Conservation (phyloP, 371 early-diverging fungal genomes). For the Syncephalis plumigaleata region DNA sequence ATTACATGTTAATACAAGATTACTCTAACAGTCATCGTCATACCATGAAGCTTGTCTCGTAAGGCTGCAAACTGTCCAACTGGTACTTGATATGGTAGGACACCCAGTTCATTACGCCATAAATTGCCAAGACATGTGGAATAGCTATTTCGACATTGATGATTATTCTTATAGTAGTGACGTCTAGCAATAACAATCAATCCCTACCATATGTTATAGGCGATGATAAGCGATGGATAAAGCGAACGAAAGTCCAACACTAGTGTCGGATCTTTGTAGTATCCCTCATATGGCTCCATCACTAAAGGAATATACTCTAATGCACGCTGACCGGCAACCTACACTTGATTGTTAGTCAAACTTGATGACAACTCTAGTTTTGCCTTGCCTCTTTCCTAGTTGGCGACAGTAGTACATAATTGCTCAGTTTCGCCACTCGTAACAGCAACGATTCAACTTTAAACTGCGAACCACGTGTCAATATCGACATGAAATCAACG, state of each 20-base stretch:
- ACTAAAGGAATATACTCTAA: constrained; percentile 69
- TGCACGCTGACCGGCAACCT: constrained; percentile 52
- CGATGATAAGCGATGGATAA: constrained; percentile 88
- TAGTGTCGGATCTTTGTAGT: constrained; percentile 63
- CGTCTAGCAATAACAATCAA: not conserved
- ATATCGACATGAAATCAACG: constrained; percentile 65
- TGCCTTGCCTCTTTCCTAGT: constrained; percentile 35
- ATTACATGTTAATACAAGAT: not conserved
- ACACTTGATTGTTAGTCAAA: not conserved
- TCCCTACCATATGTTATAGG: constrained; percentile 72
- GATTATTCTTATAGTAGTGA: constrained; percentile 3
- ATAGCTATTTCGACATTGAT: constrained; percentile 24
- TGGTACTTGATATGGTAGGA: too few species aligned
- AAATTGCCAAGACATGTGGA: constrained; percentile 72
- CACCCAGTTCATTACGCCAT: too few species aligned
- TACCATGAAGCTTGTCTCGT: too few species aligned
- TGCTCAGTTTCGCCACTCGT: constrained; percentile 68
- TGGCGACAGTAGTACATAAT: constrained; percentile 38
- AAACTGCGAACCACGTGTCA: constrained; percentile 80
- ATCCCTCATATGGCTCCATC: constrained; percentile 68
- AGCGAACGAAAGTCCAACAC: constrained; percentile 85
- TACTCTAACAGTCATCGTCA: too few species aligned
- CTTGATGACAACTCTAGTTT: not conserved
- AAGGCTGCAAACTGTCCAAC: too few species aligned
- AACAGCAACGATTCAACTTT: constrained; percentile 77